Evolutionary conservation across 2,329 filamentous ascomycete genomes (phyloP).

Genomic region (Pochonia chlamydosporia): DNA sequence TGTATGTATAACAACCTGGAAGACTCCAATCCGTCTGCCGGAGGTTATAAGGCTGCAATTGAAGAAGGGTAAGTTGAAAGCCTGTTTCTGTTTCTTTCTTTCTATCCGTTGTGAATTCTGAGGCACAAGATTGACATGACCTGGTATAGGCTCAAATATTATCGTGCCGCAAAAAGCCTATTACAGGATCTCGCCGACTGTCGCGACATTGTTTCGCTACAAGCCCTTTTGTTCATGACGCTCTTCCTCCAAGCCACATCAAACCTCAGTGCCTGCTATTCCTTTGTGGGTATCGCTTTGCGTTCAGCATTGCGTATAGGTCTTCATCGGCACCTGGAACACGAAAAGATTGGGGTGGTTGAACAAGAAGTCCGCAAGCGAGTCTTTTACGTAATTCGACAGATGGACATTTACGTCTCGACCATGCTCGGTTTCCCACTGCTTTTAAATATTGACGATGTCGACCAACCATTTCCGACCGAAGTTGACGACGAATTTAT

Average conservation of each 20-base stretch:
- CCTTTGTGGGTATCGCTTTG: slow-evolving; percentile 72
- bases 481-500: slow-evolving; percentile 65
- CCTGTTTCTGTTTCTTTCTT: background rate
- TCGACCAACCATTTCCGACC: slow-evolving; percentile 59
- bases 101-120: slow-evolving; percentile 1
- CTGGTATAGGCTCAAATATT: slow-evolving; percentile 62
- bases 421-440: slow-evolving; percentile 62
- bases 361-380: slow-evolving; percentile 59
- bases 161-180: slow-evolving; percentile 59
- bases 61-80: slow-evolving; percentile 47
- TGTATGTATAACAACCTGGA: slow-evolving; percentile 63
- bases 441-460: slow-evolving; percentile 56
- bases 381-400: slow-evolving; percentile 62
- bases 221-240: slow-evolving; percentile 74
- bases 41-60: slow-evolving; percentile 44
- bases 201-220: slow-evolving; percentile 67
- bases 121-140: slow-evolving; percentile 15
- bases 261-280: slow-evolving; percentile 73
- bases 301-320: slow-evolving; percentile 72
- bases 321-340: slow-evolving; percentile 65
- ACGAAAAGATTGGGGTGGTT: slow-evolving; percentile 55
- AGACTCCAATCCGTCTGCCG: slow-evolving; percentile 40
- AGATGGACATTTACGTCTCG: slow-evolving; percentile 66
- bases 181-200: slow-evolving; percentile 63
- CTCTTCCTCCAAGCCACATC: slow-evolving; percentile 76